phyloP scores from a whole-genome alignment of 2,329 filamentous ascomycete species.

The Fusarium subtropicale region DNA sequence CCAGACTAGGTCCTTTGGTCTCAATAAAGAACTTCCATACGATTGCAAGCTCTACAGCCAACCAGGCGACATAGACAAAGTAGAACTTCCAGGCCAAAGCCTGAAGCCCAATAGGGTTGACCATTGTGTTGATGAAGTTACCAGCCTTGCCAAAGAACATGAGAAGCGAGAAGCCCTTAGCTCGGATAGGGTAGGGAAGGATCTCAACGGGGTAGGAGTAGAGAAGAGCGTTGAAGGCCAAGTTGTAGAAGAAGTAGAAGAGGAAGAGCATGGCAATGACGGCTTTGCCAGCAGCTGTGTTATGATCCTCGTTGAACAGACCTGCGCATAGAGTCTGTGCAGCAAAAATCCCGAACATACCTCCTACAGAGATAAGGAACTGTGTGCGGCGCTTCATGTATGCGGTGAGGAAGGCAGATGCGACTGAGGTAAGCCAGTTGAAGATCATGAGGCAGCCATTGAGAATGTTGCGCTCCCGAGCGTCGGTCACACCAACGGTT shows the following conservation, averaged over 20 bases:
- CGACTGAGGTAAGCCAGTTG: slow-evolving; percentile 37
- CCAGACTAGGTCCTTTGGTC: slow-evolving; percentile 1
- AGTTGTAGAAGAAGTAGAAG: slow-evolving; percentile 37
- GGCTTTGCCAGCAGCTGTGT: slow-evolving; percentile 3
- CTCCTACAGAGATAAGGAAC: slow-evolving; percentile 27
- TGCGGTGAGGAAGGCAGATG: slow-evolving; percentile 21
- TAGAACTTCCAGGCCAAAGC: slow-evolving; percentile 3
- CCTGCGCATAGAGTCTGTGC: slow-evolving; percentile 31
- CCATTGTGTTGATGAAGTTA: slow-evolving; percentile 13
- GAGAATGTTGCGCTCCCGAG: slow-evolving; percentile 29
- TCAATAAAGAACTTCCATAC: slow-evolving; percentile 13
- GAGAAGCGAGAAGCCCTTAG: slow-evolving; percentile 33
- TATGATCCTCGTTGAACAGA: slow-evolving; percentile 28
- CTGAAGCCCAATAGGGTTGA: slow-evolving; percentile 5
- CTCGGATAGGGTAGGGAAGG: slow-evolving; percentile 22
- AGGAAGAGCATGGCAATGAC: slow-evolving; percentile 29
- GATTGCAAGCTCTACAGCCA: not conserved
- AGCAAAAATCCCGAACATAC: slow-evolving; percentile 33
- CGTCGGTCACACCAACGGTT: slow-evolving; percentile 14
- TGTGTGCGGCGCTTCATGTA: slow-evolving; percentile 36
- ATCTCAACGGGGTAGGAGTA: slow-evolving; percentile 37
- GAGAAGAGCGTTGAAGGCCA: slow-evolving; percentile 35
- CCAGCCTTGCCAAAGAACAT: slow-evolving; percentile 28
- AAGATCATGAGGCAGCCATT: slow-evolving; percentile 40
- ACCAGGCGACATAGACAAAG: not conserved